Percentiles rank a stretch among this genome's conserved stretches.
Evolutionary conservation across 345 rosid genomes (phyloP).

Genomic region (Geranium brycei): DNA sequence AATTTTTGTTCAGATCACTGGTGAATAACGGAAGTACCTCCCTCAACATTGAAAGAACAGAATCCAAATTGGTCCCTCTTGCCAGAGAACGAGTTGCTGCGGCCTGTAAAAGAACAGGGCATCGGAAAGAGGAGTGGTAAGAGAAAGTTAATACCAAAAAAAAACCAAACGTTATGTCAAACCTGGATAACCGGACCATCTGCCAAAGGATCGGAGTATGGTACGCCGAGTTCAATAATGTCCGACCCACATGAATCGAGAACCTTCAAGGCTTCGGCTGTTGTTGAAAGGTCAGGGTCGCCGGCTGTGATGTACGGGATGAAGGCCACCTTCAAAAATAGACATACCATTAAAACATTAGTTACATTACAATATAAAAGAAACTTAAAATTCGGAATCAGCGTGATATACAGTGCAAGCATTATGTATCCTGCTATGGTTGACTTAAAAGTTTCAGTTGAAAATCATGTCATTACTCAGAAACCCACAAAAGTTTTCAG

Average conservation of each 20-base stretch:
- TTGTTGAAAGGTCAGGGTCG: conserved; percentile 91
- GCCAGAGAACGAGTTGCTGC: conserved; percentile 79
- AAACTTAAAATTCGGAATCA: not conserved
- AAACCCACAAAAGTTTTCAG: too few species aligned
- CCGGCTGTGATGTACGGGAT: conserved; percentile 93
- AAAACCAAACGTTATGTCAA: not conserved
- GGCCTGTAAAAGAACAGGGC: conserved; percentile 38
- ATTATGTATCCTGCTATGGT: too few species aligned
- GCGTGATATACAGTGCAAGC: too few species aligned
- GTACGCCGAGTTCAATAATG: conserved; percentile 77
- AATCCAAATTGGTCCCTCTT: conserved; percentile 60
- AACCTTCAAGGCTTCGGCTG: conserved; percentile 72
- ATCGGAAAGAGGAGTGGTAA: conserved; percentile 6
- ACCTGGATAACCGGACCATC: conserved; percentile 98
- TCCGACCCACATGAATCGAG: conserved; percentile 68
- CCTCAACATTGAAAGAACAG: conserved; percentile 56
- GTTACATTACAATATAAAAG: not conserved
- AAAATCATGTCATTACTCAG: too few species aligned
- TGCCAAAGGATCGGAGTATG: conserved; percentile 85
- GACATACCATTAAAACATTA: not conserved
- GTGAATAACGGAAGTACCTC: conserved; percentile 33
- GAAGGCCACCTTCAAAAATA: conserved; percentile 54
- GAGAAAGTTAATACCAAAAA: not conserved
- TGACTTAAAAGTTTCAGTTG: too few species aligned
- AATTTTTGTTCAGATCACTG: not conserved